phyloP scores from a whole-genome alignment of 257 asterid genomes.

The Plectranthus barbatus region DNA sequence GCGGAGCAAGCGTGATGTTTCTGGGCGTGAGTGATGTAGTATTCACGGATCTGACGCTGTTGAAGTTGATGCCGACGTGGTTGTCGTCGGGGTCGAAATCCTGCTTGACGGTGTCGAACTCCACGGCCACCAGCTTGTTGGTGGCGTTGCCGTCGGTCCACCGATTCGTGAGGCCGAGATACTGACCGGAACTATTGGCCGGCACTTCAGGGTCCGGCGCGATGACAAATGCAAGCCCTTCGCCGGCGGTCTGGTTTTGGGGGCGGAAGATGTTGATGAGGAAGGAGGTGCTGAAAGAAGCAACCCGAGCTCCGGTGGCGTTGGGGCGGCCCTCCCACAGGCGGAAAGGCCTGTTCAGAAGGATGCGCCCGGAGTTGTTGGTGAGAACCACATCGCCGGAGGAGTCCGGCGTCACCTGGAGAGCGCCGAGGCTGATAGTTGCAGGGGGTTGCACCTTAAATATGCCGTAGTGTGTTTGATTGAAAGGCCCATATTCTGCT shows the following conservation, averaged over 20 bases:
- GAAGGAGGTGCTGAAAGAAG: slow-evolving; percentile 68
- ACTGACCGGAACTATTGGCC: slow-evolving; percentile 50
- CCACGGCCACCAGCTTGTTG: slow-evolving; percentile 64
- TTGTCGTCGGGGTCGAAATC: slow-evolving; percentile 67
- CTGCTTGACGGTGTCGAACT: slow-evolving; percentile 75
- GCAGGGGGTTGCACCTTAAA: no score
- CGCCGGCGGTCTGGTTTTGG: slow-evolving; percentile 23
- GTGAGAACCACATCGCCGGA: neutral
- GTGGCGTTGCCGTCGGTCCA: slow-evolving; percentile 37
- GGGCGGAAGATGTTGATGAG: slow-evolving; percentile 45
- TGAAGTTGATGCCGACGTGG: slow-evolving; percentile 60
- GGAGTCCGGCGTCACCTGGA: slow-evolving; percentile 69
- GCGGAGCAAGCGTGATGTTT: slow-evolving; percentile 51
- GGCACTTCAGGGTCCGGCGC: slow-evolving; percentile 39
- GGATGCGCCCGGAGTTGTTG: slow-evolving; percentile 43
- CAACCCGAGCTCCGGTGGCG: neutral
- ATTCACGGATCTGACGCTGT: slow-evolving; percentile 39
- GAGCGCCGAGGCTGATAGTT: slow-evolving; percentile 37
- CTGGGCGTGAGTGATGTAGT: slow-evolving; percentile 18
- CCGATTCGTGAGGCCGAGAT: slow-evolving; percentile 62
- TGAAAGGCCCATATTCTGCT: slow-evolving; percentile 19
- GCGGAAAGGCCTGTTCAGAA: slow-evolving; percentile 29
- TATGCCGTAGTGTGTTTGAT: no score
- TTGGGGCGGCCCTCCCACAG: slow-evolving; percentile 41
- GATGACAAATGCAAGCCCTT: slow-evolving; percentile 68